Evolutionary conservation across 345 rosid genomes (phyloP).

Genomic region (Hibiscus tridactylites): DNA sequence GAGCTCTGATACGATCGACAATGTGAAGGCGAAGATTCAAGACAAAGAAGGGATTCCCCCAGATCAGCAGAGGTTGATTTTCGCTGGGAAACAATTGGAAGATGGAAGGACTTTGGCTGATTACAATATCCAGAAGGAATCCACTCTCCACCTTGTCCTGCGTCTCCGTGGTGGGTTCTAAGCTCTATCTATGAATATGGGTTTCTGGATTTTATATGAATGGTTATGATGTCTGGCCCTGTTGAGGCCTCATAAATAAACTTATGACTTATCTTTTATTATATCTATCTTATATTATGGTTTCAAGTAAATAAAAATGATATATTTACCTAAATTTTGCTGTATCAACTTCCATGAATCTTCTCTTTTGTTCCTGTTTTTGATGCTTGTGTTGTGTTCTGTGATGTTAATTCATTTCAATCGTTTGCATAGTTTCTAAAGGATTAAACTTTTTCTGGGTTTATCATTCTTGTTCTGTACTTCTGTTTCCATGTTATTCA

Average conservation of each 20-base stretch:
- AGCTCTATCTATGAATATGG: neutral
- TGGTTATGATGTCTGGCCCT: neutral
- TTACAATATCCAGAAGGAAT: constrained; percentile 36
- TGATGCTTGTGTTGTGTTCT: neutral
- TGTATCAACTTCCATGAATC: neutral
- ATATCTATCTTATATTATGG: neutral
- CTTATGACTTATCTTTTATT: neutral
- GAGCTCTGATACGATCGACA: constrained; percentile 28
- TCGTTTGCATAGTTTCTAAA: neutral
- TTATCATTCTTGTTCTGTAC: neutral
- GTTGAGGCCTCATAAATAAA: constrained; percentile 4
- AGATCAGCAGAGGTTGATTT: constrained; percentile 35
- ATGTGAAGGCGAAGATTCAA: constrained; percentile 32
- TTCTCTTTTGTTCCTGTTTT: constrained; percentile 16
- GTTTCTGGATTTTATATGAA: neutral
- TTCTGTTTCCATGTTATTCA: neutral
- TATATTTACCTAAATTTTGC: constrained; percentile 10
- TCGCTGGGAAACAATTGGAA: constrained; percentile 33
- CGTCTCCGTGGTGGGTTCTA: constrained; percentile 30
- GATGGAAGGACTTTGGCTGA: constrained; percentile 34
- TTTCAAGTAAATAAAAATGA: neutral
- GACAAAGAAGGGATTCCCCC: constrained; percentile 35
- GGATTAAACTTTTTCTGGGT: neutral
- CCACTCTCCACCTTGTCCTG: constrained; percentile 30
- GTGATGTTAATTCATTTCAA: neutral